Base-by-base conservation (phyloP, 805 yeast genomes). In the Candida ulmi region DNA sequence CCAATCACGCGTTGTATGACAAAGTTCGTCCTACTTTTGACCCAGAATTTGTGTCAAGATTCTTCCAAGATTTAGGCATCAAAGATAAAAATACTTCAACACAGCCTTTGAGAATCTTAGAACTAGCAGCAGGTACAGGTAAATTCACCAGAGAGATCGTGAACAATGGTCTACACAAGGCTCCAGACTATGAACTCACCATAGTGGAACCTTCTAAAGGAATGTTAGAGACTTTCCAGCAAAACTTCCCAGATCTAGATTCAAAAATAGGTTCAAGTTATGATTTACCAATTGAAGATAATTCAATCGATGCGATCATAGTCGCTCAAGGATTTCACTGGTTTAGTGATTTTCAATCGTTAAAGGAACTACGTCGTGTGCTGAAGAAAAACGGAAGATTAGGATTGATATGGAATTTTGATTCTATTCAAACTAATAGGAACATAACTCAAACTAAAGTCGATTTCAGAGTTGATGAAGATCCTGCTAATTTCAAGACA, bases 301-400 rank as follows among this genome's bases (percentile, higher is more conserved):
- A 55, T 23, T 57, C 72, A 0, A 64, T 67, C 17, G 83, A 78
- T 54, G 68, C 71, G 0, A 59, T 79, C 2, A 60, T 76, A 9
- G 57, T 73, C 9, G 83, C 84, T 0, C 84, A 79, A 48, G 85
- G 76, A 0, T 79, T 73, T 53, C 85, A 79, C 46, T 79, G 85
- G 85, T 79, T 79, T 57, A 68, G 76, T n/a, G 78, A 75, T 47
- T 33, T 43, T 3, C 63, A 60, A 8, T 61, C 80, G 0, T 49
- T 79, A 26, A 55, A 60, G 39, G 85, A 79, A 51, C 52, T 79
- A 17, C 43, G 58, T 32, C 59, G 85, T 15, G 74, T 78, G 0
- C 61, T 79, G 48, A 72, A 70, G 44, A 68, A 71, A 2, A 54
- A 52, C 8, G 83, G 81, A 0, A 62, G 59, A 33, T 58, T 79